phyloP scores from a whole-genome alignment of 768 basidiomycete species.

The Tulasnella sp. region DNA sequence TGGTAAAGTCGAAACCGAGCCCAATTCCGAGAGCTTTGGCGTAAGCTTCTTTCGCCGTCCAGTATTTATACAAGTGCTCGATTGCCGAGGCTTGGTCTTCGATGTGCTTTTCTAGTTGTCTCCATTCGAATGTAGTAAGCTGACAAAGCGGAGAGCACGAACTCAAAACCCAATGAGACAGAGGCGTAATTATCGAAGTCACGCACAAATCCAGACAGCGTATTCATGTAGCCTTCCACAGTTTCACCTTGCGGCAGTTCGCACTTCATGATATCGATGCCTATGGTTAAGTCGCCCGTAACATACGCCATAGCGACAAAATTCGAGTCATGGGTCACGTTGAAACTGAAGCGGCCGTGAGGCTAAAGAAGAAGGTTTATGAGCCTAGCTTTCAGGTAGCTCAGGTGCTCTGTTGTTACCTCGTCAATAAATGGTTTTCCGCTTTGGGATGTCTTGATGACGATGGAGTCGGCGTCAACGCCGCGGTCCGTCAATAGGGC shows the following conservation, averaged over 20 bases:
- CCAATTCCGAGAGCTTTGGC: slow-evolving; percentile 83
- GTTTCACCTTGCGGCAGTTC: slow-evolving; percentile 57
- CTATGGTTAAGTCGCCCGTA: slow-evolving; percentile 44
- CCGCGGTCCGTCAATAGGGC: slow-evolving; percentile 59
- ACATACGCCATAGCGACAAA: slow-evolving; percentile 61
- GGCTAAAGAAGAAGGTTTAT: background rate
- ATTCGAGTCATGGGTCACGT: slow-evolving; percentile 76
- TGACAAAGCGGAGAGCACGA: background rate
- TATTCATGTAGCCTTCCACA: slow-evolving; percentile 58
- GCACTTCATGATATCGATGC: slow-evolving; percentile 80
- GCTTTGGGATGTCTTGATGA: slow-evolving; percentile 54
- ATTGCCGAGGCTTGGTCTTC: slow-evolving; percentile 41
- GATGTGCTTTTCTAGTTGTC: slow-evolving; percentile 35
- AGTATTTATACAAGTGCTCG: slow-evolving; percentile 66
- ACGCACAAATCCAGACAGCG: slow-evolving; percentile 62
- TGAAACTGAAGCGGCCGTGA: slow-evolving; percentile 44
- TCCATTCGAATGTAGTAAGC: slow-evolving; percentile 2
- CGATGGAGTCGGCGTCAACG: slow-evolving; percentile 46
- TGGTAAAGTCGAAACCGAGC: slow-evolving; percentile 73
- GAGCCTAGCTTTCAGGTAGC: background rate
- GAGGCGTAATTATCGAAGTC: slow-evolving; percentile 8
- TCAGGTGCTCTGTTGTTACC: background rate
- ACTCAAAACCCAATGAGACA: background rate
- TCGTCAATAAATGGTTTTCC: slow-evolving; percentile 74
- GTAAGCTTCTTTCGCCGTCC: slow-evolving; percentile 91